Evolutionary conservation across 129 eudicot species (phyloP), one percentile per base, ranked within the genome.

Genomic region (Dittrichia graveolens): DNA sequence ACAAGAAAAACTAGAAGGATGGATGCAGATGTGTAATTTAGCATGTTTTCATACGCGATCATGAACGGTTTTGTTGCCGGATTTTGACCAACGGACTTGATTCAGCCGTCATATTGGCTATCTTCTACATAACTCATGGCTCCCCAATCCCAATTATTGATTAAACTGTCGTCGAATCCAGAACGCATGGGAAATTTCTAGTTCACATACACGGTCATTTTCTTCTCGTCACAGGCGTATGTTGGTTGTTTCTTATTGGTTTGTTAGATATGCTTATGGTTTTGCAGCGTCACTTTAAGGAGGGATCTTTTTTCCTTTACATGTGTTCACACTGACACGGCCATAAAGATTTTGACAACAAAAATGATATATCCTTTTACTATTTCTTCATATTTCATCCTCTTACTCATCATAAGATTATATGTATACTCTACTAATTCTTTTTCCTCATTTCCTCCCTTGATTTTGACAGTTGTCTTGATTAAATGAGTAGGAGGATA

Each of bases 311-410:
- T 64, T 48, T 8, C 52, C 61, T 10, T 46, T 48, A 34, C 19
- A 16, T 61, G 78, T 70, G 70, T 73, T 73, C 78, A 73, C 78
- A 73, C 78, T 41, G 67, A 73, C 78, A 73, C 78, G 50, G 67
- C 6, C 24, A 24, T n/a, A n/a, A 38, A 24, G 34, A 53, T n/a
- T n/a, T n/a, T n/a, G n/a, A n/a, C n/a, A n/a, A n/a, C n/a, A n/a
- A n/a, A n/a, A n/a, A n/a, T n/a, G n/a, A n/a, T n/a, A n/a, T n/a
- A n/a, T n/a, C n/a, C n/a, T n/a, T n/a, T n/a, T n/a, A n/a, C n/a
- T n/a, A n/a, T n/a, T n/a, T n/a, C n/a, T n/a, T n/a, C n/a, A n/a
- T n/a, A n/a, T n/a, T n/a, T n/a, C n/a, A n/a, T n/a, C n/a, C n/a
- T n/a, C n/a, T n/a, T n/a, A n/a, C n/a, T n/a, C n/a, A n/a, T n/a